Evolutionary conservation across 2,329 filamentous ascomycete genomes (phyloP).

Genomic region (Colletotrichum viniferum): DNA sequence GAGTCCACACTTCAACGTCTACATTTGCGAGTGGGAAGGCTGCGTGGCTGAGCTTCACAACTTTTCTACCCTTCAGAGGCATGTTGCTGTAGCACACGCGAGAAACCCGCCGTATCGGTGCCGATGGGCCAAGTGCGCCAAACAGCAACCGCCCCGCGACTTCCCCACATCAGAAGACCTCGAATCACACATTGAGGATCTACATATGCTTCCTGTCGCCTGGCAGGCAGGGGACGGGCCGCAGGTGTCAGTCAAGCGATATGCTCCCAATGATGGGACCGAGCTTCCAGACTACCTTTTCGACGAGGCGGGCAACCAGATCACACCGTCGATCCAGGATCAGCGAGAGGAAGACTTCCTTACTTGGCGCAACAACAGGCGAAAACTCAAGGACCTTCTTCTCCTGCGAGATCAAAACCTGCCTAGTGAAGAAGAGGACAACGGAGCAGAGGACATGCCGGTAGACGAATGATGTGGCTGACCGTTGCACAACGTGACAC

Average conservation of each 20-base stretch:
- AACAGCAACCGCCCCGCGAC: background rate
- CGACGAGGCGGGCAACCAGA: constrained; percentile 55
- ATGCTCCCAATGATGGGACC: constrained; percentile 22
- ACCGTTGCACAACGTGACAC: background rate
- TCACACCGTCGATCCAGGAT: constrained; percentile 61
- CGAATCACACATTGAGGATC: constrained; percentile 54
- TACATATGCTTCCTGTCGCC: constrained; percentile 56
- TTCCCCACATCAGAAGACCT: constrained; percentile 37
- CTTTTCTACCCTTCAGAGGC: constrained; percentile 59
- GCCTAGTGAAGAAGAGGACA: constrained; percentile 44
- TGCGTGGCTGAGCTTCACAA: constrained; percentile 68
- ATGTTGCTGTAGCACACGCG: constrained; percentile 57
- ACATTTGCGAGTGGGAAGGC: constrained; percentile 63
- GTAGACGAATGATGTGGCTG: background rate
- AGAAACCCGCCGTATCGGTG: constrained; percentile 27
- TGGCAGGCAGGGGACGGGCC: constrained; percentile 68
- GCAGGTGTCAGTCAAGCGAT: constrained; percentile 14
- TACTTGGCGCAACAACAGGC: constrained; percentile 48
- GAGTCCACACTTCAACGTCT: constrained; percentile 52
- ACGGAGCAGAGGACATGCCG: constrained; percentile 24
- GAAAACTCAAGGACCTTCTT: constrained; percentile 48
- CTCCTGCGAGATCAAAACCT: constrained; percentile 50
- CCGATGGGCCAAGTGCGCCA: constrained; percentile 46
- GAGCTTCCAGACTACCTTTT: constrained; percentile 55
- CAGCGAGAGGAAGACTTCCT: constrained; percentile 55